Conservation (phyloP, 352 stramenopile species). For the Globisporangium okanoganense region DNA sequence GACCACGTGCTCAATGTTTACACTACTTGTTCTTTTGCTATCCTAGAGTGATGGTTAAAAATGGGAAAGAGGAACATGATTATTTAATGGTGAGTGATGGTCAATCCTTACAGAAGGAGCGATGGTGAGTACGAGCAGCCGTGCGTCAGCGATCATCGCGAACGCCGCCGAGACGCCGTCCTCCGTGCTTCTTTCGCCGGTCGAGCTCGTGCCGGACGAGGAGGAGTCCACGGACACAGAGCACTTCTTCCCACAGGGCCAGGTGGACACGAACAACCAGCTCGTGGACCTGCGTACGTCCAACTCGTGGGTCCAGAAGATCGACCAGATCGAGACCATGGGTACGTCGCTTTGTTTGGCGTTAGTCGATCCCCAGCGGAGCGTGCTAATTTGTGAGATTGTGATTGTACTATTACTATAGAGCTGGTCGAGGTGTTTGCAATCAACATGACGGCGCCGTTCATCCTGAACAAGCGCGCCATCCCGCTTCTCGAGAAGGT, state of each 20-base stretch:
- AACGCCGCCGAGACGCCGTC: constrained; percentile 37
- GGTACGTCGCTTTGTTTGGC: too few species aligned
- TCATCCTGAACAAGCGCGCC: constrained; percentile 90
- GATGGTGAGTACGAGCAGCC: constrained; percentile 26
- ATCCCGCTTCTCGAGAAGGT: constrained; percentile 65
- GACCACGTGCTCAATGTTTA: too few species aligned
- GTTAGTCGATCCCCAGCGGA: too few species aligned
- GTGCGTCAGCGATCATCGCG: constrained; percentile 12
- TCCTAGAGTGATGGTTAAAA: too few species aligned
- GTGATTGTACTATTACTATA: constrained; percentile 17
- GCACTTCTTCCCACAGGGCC: constrained; percentile 53
- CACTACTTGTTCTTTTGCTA: too few species aligned
- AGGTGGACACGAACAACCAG: constrained; percentile 91
- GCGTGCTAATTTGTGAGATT: background rate
- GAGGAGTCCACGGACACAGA: constrained; percentile 50
- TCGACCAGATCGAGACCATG: constrained; percentile 73
- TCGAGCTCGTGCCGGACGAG: constrained; percentile 86
- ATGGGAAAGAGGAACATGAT: too few species aligned
- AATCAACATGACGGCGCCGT: constrained; percentile 93
- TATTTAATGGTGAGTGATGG: too few species aligned
- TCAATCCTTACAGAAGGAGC: constrained; percentile 18
- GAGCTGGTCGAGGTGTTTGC: constrained; percentile 80
- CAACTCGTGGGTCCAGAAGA: constrained; percentile 91
- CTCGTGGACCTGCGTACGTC: constrained; percentile 90
- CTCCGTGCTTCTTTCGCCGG: constrained; percentile 88